These are phyloP conservation scores for Debaryomyces castellii DNA, from an alignment of 805 yeast genomes.

Conservation along the genomic window DNA sequence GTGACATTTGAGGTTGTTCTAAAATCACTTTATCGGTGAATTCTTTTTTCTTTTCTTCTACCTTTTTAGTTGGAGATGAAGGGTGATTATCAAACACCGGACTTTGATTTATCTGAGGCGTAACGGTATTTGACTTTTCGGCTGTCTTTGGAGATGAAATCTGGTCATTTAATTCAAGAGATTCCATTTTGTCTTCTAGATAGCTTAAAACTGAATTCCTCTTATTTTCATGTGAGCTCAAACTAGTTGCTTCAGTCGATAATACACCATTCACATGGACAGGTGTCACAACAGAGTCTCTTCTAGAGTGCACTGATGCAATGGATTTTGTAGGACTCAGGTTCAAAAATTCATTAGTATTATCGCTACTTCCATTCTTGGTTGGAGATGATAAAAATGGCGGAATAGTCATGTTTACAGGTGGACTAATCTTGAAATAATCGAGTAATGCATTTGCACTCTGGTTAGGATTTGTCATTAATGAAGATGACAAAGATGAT, in stretches of 20 bases:
- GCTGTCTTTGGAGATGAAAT: conserved; percentile 19
- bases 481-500: conserved; percentile 41
- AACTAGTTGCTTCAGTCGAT: conserved; percentile 16
- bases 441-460: conserved; percentile 25
- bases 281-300: conserved; percentile 42
- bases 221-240: conserved; percentile 27
- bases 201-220: conserved; percentile 41
- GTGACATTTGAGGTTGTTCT: not conserved
- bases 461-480: conserved; percentile 11
- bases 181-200: conserved; percentile 45
- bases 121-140: conserved; percentile 7
- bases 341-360: conserved; percentile 6
- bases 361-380: conserved; percentile 1
- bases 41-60: not conserved
- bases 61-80: conserved; percentile 11
- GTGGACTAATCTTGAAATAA: conserved; percentile 33
- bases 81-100: conserved; percentile 25
- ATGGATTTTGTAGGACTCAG: conserved; percentile 8
- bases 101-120: conserved; percentile 32
- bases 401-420: conserved; percentile 28
- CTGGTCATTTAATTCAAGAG: conserved; percentile 34
- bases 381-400: conserved; percentile 34
- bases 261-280: conserved; percentile 45
- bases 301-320: conserved; percentile 21
- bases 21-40: not conserved